Evolutionary conservation across 208 protist genomes (phyloP), one percentile per base, ranked within the genome.

Genomic region (Leptomonas pyrrhocoris): DNA sequence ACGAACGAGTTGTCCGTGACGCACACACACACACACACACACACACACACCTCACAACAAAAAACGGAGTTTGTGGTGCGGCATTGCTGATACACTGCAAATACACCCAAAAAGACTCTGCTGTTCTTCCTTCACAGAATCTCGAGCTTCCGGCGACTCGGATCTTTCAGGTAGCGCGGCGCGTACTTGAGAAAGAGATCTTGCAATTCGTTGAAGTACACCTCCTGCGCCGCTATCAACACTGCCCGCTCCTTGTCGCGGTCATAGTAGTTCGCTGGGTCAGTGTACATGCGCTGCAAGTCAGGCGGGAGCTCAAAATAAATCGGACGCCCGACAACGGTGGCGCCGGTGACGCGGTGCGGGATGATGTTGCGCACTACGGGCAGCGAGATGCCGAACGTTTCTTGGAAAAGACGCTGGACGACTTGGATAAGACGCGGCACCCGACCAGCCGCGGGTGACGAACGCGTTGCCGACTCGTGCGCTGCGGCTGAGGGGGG

Each of bases 291-390:
- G 38, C 58, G 72, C 30, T 71, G 55, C 28, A 83, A 27, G 23
- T 75, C 73, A 1, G 46, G 55, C 3, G 77, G 77, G 18, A 83
- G 62, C 46, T 75, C 57, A 51, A 83, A 79, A 63, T 70, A 83
- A 28, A 91, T 80, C 15, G 83, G 80, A 0, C 64, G 45, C n/a
- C 85, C 83, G 28, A 91, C 70, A n/a, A 91, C 83, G 8, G 73
- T 81, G 8, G 77, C 83, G 7, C 73, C 65, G 4, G 70, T 64
- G 31, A 74, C 66, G 23, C 77, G 65, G 66, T 60, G 68, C 5
- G 85, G 85, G 3, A 88, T 58, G 23, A 88, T 42, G 55, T 91
- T 85, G 34, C 60, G 83, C 48, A 91, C 62, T 21, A 91, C 46
- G 5, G 77, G 85, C 19, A 88, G 73, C 19, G 85, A 88, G 25